Base-by-base conservation (phyloP, 495 filamentous ascomycete genomes). In the Penicillium longicatenatum region DNA sequence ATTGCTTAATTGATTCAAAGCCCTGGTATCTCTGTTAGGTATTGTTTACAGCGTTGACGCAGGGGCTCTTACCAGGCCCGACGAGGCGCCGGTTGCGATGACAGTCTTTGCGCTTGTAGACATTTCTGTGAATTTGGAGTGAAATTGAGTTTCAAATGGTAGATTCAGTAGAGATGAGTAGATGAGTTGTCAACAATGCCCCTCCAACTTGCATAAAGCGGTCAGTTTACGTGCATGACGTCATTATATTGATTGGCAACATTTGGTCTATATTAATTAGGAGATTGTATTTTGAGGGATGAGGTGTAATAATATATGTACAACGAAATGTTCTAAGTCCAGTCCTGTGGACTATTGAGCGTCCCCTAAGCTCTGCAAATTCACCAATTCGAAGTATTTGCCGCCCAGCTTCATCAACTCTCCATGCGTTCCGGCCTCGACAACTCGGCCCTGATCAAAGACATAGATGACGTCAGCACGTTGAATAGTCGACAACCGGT, bases 1-100 rank as follows among this genome's bases (percentile, higher is more conserved):
- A 35, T 24, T 71, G 68, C 21, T 71, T 69, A 12, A 71, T 50
- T 9, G 54, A 53, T 60, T 71, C 68, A 20, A 71, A 71, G n/a
- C 68, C 68, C 68, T 71, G 45, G 44, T 59, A 17, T 3, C 10
- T 41, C 6, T 16, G 24, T 8, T 42, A 10, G 6, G 29, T 21
- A 11, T 8, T 21, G 17, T 16, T 9, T 52, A 6, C 9, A 48
- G 45, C 9, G 44, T 11, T 11, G 6, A 46, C 0, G 44, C 24
- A n/a, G 14, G 24, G 14, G 33, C 11, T 54, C 51, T 55, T 61
- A 70, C 68, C 57, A 70, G 50, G 52, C 68, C 68, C 1, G 68
- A 70, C 0, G 68, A 70, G n/a, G 66, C 52, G 37, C 68, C 68
- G 8, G 68, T 70, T 2, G 68, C 65, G 37, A 70, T 56, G 17